These are phyloP conservation scores for Aspergillus puulaauensis DNA, from an alignment of 2,329 filamentous ascomycete genomes.

Conservation along the genomic window DNA sequence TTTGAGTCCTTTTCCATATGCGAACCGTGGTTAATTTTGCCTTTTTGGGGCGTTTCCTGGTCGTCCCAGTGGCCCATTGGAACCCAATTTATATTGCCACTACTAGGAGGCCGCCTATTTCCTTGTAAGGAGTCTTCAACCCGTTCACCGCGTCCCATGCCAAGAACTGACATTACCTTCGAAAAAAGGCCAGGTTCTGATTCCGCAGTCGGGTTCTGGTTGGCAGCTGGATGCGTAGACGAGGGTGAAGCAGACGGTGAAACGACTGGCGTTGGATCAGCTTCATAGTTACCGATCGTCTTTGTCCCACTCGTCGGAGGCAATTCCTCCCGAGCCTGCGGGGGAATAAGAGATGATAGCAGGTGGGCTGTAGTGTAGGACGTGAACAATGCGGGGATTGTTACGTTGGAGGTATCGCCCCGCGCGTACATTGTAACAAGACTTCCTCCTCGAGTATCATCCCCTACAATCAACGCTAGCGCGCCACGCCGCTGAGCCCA, in stretches of 20 bases:
- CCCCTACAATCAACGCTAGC: conserved; percentile 87
- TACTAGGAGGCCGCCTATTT: conserved; percentile 67
- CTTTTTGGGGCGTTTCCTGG: conserved; percentile 34
- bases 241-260: conserved; percentile 32
- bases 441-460: conserved; percentile 83
- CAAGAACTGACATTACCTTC: conserved; percentile 46
- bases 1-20: conserved; percentile 16
- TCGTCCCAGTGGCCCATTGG: conserved; percentile 65
- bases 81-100: conserved; percentile 73
- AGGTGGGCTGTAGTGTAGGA: conserved; percentile 92
- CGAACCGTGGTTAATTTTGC: background rate
- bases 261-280: conserved; percentile 31
- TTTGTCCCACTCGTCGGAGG: conserved; percentile 56
- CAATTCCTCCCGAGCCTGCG: conserved; percentile 63
- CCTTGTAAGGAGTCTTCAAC: conserved; percentile 41
- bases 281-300: conserved; percentile 19
- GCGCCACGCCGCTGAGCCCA: conserved; percentile 93
- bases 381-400: conserved; percentile 92
- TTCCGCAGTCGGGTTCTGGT: conserved; percentile 19
- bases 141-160: conserved; percentile 33
- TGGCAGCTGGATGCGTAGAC: conserved; percentile 24
- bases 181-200: conserved; percentile 39
- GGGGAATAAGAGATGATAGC: conserved; percentile 80
- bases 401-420: conserved; percentile 91
- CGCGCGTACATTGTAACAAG: conserved; percentile 98